A percentile compares a stretch with the other conserved stretches of the same genome.
Conservation (phyloP, 179 eudicot species). For the Spinacia oleracea region DNA sequence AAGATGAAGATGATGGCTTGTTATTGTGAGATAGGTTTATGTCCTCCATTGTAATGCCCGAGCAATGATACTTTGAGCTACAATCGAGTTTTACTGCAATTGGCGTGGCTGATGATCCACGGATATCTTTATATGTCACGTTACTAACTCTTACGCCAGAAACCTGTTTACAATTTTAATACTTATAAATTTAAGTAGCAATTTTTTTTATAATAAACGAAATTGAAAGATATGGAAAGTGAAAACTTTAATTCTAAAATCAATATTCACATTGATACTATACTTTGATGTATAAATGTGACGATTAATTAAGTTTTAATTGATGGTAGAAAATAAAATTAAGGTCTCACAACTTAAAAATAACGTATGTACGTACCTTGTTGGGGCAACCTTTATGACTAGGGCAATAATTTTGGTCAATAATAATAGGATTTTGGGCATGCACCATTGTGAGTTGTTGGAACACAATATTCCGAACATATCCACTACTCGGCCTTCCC, state of each 20-base stretch:
- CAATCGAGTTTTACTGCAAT: conserved; percentile 30
- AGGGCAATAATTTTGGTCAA: conserved; percentile 75
- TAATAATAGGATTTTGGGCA: conserved; percentile 56
- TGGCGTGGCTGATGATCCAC: conserved; percentile 35
- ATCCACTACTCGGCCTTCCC: conserved; percentile 56
- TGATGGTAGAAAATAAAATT: too few species aligned
- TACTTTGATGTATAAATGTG: too few species aligned
- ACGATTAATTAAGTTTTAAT: too few species aligned
- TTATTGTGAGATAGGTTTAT: conserved; percentile 20
- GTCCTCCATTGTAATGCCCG: conserved; percentile 19
- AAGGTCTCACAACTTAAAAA: too few species aligned
- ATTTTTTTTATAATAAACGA: too few species aligned
- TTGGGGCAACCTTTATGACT: conserved; percentile 40
- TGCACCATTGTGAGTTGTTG: conserved; percentile 47
- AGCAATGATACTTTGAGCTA: conserved; percentile 30
- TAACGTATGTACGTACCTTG: too few species aligned
- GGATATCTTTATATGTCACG: conserved; percentile 32
- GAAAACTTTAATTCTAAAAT: too few species aligned
- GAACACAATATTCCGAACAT: conserved; percentile 44
- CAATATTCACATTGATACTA: too few species aligned
- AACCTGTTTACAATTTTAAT: conserved; percentile 8
- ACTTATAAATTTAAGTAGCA: too few species aligned
- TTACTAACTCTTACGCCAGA: conserved; percentile 33
- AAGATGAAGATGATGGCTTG: conserved; percentile 11
- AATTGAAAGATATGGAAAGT: too few species aligned